phyloP scores from a whole-genome alignment of 2,329 filamentous ascomycete genomes.

The Drechslerella dactyloides region DNA sequence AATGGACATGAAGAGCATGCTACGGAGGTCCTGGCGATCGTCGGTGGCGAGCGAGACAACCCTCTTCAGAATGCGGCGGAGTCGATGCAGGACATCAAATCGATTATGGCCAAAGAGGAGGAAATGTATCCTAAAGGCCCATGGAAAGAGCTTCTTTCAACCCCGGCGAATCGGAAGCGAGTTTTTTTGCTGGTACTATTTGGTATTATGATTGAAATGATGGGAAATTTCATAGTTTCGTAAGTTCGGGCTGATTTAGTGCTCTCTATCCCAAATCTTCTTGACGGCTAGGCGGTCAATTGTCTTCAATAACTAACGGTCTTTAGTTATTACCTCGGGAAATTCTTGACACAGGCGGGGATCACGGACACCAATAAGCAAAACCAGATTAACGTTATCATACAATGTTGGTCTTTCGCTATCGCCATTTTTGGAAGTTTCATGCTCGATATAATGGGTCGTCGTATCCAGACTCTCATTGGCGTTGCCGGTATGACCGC shows the following conservation, averaged over 20 bases:
- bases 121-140: conserved; percentile 54
- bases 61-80: conserved; percentile 49
- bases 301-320: background rate
- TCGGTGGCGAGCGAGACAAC: conserved; percentile 48
- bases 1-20: conserved; percentile 52
- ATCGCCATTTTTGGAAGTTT: conserved; percentile 57
- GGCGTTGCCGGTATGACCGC: conserved; percentile 54
- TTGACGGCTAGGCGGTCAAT: no score
- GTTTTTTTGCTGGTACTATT: conserved; percentile 55
- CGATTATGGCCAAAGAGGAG: conserved; percentile 53
- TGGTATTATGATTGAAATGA: conserved; percentile 52
- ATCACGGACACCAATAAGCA: conserved; percentile 55
- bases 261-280: no score
- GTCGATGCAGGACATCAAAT: conserved; percentile 53
- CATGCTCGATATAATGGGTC: conserved; percentile 57
- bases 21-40: conserved; percentile 48
- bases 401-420: conserved; percentile 58
- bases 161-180: conserved; percentile 54
- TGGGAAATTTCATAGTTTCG: conserved; percentile 57
- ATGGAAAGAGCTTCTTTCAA: conserved; percentile 55
- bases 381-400: conserved; percentile 57
- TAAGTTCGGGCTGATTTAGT: conserved; percentile 36
- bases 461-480: conserved; percentile 56
- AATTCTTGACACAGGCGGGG: conserved; percentile 56
- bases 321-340: conserved; percentile 55